These are phyloP conservation scores for Candida sojae DNA, from an alignment of 1,139 yeast species.

Conservation along the genomic window DNA sequence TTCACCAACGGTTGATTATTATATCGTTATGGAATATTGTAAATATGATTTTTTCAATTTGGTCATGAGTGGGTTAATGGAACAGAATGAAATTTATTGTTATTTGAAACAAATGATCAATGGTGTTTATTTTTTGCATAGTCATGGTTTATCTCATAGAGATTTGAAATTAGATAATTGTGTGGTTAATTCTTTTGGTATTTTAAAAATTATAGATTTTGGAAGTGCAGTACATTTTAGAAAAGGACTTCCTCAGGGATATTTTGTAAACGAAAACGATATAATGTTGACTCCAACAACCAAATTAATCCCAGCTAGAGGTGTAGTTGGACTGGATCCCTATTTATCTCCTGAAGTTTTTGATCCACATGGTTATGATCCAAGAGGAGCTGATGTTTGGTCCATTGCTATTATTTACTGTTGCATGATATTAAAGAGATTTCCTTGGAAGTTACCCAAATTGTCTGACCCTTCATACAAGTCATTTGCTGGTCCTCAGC, in stretches of 20 bases:
- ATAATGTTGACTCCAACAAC: conserved; percentile 22
- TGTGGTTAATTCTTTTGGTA: conserved; percentile 62
- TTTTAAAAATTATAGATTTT: conserved; percentile 72
- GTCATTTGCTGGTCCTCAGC: conserved; percentile 24
- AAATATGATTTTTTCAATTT: conserved; percentile 75
- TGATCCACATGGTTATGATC: conserved; percentile 57
- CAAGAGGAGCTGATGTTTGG: conserved; percentile 77
- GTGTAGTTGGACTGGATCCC: conserved; percentile 84
- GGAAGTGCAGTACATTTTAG: conserved; percentile 72
- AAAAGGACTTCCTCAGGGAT: conserved; percentile 33
- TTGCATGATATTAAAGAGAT: conserved; percentile 70
- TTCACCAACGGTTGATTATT: conserved; percentile 37
- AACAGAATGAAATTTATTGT: conserved; percentile 58
- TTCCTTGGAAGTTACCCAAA: conserved; percentile 81
- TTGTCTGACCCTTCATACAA: conserved; percentile 55
- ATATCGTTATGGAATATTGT: conserved; percentile 75
- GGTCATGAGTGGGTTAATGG: conserved; percentile 73
- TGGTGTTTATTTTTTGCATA: conserved; percentile 65
- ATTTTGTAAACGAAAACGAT: conserved; percentile 24
- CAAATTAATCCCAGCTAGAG: conserved; percentile 47
- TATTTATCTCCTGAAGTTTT: conserved; percentile 79
- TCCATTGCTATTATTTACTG: conserved; percentile 75
- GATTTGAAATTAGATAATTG: conserved; percentile 79
- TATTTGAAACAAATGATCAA: conserved; percentile 66
- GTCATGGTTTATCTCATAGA: conserved; percentile 72